phyloP scores from a whole-genome alignment of 148 eudicot genomes.

The Rheum nobile region DNA sequence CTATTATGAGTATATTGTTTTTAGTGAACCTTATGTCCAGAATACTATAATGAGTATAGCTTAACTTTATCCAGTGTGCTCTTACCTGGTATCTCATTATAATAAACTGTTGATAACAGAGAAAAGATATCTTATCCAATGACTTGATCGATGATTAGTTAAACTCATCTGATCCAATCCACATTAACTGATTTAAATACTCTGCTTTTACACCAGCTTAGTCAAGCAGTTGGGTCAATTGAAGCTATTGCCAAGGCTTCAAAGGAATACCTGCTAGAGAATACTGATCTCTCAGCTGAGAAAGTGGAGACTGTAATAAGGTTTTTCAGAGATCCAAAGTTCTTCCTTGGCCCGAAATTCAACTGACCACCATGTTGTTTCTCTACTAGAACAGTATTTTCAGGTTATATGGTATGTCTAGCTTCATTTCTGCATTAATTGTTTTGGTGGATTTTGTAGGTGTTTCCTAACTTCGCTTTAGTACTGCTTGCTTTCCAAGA shows the following conservation, averaged over 20 bases:
- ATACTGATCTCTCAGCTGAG: conserved; percentile 79
- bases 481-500: not conserved
- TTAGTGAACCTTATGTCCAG: not conserved
- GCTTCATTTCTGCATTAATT: not conserved
- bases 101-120: no score
- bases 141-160: no score
- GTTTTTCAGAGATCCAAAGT: conserved; percentile 76
- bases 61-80: not conserved
- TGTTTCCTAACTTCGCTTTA: not conserved
- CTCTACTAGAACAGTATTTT: not conserved
- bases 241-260: conserved; percentile 93
- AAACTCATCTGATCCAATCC: not conserved
- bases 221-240: conserved; percentile 80
- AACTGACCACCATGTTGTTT: conserved; percentile 15
- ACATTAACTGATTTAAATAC: not conserved
- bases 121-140: no score
- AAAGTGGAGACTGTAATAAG: conserved; percentile 68
- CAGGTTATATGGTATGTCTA: not conserved
- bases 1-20: no score
- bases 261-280: conserved; percentile 59
- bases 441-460: not conserved
- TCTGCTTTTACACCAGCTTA: conserved; percentile 42
- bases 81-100: not conserved
- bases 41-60: not conserved
- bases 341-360: conserved; percentile 64